Base-by-base conservation (phyloP, 495 filamentous ascomycete species). In the Aspergillus sclerotioniger region DNA sequence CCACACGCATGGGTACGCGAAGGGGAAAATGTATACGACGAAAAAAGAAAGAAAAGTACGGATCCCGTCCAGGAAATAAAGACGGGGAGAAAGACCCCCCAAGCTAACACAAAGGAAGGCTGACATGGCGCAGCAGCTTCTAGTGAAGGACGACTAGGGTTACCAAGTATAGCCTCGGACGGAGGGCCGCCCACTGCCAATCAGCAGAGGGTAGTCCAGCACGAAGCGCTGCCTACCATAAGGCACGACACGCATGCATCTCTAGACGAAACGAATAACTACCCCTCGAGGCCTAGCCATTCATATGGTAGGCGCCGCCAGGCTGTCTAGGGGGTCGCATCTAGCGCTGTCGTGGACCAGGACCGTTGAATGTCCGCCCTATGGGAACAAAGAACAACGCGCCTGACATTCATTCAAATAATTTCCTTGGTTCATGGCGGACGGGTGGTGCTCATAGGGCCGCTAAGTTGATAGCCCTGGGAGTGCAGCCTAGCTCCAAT, bases 51-150 rank as follows among this genome's bases (percentile, higher is more conserved):
- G n/a, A 28, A 53, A 41, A 43, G 46, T 15, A 25, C 8, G 46
- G 6, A 28, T n/a, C 6, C 25, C 10, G n/a, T 12, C 21, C 5
- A 21, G 28, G 28, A 55, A 47, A 47, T 39, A 48, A 55, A 35
- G 44, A 46, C 52, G 39, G 9, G 13, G 21, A 50, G 39, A 46
- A 47, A 47, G 13, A 46, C 16, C 21, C 6, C 17, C 51, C 35
- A 21, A 56, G 25, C 29, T 21, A 48, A 43, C 51, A 57, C 52
- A 59, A 48, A 54, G 33, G 51, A 49, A 48, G 33, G 60, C 57
- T 60, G 61, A 63, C 61, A 63, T 54, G 61, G 61, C 61, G 61
- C 61, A 63, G 61, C 57, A 50, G 19, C 52, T 41, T 13, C 46
- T 29, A 28, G 13, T 49, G 46, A 29, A 29, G 8, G 46, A 29